Conservation (phyloP, 805 yeast genomes). For the Blastobotrys parvus region DNA sequence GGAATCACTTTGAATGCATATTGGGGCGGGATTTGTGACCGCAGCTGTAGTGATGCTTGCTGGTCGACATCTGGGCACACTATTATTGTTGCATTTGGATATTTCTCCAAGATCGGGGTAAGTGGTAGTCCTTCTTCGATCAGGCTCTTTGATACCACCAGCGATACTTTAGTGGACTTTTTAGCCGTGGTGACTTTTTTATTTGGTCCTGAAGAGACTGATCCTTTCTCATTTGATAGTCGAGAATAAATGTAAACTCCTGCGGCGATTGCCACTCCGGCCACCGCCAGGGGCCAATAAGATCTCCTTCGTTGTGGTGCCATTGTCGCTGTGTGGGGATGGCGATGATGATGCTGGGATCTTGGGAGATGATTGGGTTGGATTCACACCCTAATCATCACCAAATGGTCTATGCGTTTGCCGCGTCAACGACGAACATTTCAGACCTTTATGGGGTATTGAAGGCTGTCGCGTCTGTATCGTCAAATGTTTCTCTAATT, state of each 20-base stretch:
- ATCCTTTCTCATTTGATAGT: too few relatives aligned
- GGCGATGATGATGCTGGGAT: not conserved
- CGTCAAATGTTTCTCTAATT: slow-evolving; percentile 33
- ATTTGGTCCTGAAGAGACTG: too few relatives aligned
- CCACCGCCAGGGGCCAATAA: slow-evolving; percentile 7
- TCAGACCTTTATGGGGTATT: slow-evolving; percentile 40
- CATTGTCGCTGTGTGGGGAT: not conserved
- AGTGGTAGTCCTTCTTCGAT: slow-evolving; percentile 14
- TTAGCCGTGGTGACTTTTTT: not conserved
- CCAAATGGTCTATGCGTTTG: slow-evolving; percentile 18
- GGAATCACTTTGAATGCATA: slow-evolving; percentile 32
- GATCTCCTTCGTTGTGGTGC: not conserved
- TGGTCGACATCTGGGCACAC: slow-evolving; percentile 27
- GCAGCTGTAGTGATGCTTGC: slow-evolving; percentile 11
- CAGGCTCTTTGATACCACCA: slow-evolving; percentile 13
- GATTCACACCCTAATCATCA: not conserved
- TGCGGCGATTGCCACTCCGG: slow-evolving; percentile 4
- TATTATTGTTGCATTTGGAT: slow-evolving; percentile 26
- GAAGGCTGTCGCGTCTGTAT: slow-evolving; percentile 35
- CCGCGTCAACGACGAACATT: slow-evolving; percentile 41
- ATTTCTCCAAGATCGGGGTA: slow-evolving; percentile 12
- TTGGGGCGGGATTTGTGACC: slow-evolving; percentile 17
- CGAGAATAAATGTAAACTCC: slow-evolving; percentile 5
- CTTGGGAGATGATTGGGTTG: not conserved
- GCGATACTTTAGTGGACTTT: slow-evolving; percentile 7